These are phyloP conservation scores for Zelonia costaricensis DNA, from an alignment of 208 protist genomes.

Conservation along the genomic window DNA sequence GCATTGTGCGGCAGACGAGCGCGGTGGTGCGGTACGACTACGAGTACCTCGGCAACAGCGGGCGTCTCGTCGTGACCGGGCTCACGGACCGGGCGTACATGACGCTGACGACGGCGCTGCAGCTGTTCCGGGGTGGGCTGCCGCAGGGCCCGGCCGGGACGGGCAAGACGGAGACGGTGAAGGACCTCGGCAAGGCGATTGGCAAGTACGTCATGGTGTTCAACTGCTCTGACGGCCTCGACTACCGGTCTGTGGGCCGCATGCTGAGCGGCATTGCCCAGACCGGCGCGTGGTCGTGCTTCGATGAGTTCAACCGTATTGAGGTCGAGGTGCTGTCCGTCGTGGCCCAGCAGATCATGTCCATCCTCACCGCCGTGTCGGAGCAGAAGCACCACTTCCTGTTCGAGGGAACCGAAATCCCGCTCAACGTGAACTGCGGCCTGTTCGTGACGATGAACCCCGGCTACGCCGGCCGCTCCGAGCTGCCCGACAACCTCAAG, in stretches of 20 bases:
- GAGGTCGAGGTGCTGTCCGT: constrained; percentile 98
- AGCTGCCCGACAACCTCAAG: constrained; percentile 99
- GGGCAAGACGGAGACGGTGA: constrained; percentile 99
- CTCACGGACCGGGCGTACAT: constrained; percentile 98
- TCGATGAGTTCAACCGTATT: constrained; percentile 99
- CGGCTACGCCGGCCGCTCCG: constrained; percentile 97
- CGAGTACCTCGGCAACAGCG: constrained; percentile 98
- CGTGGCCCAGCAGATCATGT: constrained; percentile 97
- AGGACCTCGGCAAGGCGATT: constrained; percentile 97
- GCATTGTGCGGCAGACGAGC: constrained; percentile 93
- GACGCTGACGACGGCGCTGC: constrained; percentile 97
- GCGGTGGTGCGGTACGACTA: constrained; percentile 95
- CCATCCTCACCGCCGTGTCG: constrained; percentile 91
- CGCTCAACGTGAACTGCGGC: constrained; percentile 95
- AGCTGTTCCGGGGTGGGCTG: constrained; percentile 93
- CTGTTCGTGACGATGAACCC: constrained; percentile 99
- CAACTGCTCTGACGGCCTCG: constrained; percentile 98
- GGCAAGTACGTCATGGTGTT: constrained; percentile 98
- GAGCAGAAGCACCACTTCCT: constrained; percentile 84
- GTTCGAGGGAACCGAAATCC: constrained; percentile 95
- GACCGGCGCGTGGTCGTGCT: constrained; percentile 98
- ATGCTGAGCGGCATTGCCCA: constrained; percentile 97
- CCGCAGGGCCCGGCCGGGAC: constrained; percentile 98
- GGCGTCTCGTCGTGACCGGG: constrained; percentile 98
- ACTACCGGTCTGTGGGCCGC: constrained; percentile 96